Base-by-base conservation (phyloP, 176 grass and related monocot genomes). In the Thalia dealbata region DNA sequence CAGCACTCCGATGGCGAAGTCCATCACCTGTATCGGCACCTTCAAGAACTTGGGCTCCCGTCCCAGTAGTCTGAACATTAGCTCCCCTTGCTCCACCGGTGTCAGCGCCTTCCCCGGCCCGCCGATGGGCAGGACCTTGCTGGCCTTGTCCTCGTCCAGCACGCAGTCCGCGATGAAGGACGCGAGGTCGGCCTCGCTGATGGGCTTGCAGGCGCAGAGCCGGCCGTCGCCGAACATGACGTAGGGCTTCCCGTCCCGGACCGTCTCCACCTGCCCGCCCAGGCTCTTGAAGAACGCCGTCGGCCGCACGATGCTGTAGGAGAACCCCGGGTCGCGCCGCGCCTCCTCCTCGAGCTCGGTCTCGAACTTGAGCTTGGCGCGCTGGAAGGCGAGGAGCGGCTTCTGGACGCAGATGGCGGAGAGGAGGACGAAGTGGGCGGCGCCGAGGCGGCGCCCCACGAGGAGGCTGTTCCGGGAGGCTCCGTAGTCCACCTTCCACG, bases 201-300 rank as follows among this genome's bases (percentile, higher is more conserved):
- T 99, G n/a, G 95, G 95, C 79, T 99, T 99, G 87, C 90, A 99
- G 3, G 95, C 95, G 71, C 95, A 99, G 61, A 99, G 89, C 79
- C 62, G 78, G 52, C 95, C 95, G 61, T 99, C 90, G 71, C 95
- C 90, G 77, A 99, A 99, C 90, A 99, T 99, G 72, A 99, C 95
- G 63, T 99, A 99, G 10, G 95, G 95, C 58, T 85, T 81, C 9
- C 95, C 90, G 30, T 81, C 84, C 84, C 93, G 91, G 25, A 93
- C 95, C 12, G 62, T 84, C 51, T 99, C 85, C 24, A 99, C 95
- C 81, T 93, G 95, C 35, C 95, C 95, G 63, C 87, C 90, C 42
- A 99, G 85, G 87, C 90, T 93, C 86, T 99, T 99, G 83, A 99
- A 91, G 83, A 99, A 93, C 32, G 95, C 90, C 0, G 95, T 99